Conservation (phyloP, 1,139 yeast species). For the Blastobotrys elegans region DNA sequence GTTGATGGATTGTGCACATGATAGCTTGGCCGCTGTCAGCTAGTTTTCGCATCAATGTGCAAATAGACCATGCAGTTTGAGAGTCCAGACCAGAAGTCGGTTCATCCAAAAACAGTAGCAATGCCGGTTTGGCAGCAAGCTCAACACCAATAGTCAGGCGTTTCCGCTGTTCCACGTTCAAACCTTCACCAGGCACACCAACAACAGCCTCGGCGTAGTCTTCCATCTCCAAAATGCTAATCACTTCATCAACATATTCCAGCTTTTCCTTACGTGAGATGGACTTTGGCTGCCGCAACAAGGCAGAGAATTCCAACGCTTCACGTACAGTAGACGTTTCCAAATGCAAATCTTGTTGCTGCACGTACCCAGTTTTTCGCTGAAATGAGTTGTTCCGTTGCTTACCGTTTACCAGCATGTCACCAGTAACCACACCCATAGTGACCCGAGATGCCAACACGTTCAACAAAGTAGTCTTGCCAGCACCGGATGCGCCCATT, state of each 20-base stretch:
- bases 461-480: constrained; percentile 88
- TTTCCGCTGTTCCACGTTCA: constrained; percentile 88
- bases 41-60: constrained; percentile 67
- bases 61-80: constrained; percentile 86
- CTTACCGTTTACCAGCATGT: constrained; percentile 69
- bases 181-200: constrained; percentile 82
- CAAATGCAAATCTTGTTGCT: constrained; percentile 85
- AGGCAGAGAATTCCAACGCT: constrained; percentile 87
- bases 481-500: constrained; percentile 74
- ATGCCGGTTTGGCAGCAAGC: constrained; percentile 65
- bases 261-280: constrained; percentile 65
- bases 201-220: constrained; percentile 80
- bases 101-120: constrained; percentile 70
- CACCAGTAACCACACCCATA: constrained; percentile 64
- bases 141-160: constrained; percentile 82
- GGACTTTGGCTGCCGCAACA: constrained; percentile 73
- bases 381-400: constrained; percentile 43
- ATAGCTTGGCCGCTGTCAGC: constrained; percentile 80
- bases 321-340: constrained; percentile 95
- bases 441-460: constrained; percentile 85
- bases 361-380: constrained; percentile 92
- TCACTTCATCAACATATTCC: constrained; percentile 61
- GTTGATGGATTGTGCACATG: constrained; percentile 79
- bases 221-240: constrained; percentile 75
- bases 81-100: constrained; percentile 96